These are phyloP conservation scores for Corymbia maculata DNA, from an alignment of 345 rosid species.

Conservation along the genomic window DNA sequence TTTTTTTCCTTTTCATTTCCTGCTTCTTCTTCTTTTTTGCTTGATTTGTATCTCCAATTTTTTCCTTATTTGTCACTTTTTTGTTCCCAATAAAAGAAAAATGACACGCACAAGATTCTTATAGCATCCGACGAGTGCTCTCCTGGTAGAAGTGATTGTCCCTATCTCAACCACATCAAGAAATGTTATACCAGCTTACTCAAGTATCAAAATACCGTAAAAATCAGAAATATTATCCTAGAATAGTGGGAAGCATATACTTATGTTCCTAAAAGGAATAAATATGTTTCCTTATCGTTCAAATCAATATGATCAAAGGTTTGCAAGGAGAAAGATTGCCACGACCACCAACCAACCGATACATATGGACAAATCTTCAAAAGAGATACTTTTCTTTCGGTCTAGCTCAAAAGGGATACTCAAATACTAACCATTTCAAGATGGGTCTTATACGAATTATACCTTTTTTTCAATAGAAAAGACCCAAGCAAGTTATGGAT, in stretches of 20 bases:
- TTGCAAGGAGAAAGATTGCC: neutral
- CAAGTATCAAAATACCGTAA: neutral
- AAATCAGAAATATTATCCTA: too few relatives aligned
- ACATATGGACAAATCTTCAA: accelerated
- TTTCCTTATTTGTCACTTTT: neutral
- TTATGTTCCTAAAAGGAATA: neutral
- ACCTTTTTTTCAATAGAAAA: neutral
- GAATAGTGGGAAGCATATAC: neutral
- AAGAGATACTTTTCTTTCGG: neutral
- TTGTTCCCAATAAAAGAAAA: neutral
- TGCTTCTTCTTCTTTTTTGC: neutral
- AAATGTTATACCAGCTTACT: neutral
- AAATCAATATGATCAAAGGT: neutral
- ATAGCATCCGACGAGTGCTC: neutral
- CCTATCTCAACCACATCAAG: neutral
- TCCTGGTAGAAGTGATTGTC: neutral
- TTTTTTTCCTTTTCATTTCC: neutral
- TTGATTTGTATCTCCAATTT: neutral
- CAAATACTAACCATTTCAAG: neutral
- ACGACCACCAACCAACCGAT: accelerated
- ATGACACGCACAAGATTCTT: neutral
- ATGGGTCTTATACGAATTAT: accelerated
- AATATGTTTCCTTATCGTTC: accelerated
- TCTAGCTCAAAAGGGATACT: too few relatives aligned
- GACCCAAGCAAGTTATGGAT: neutral